Conservation (phyloP, 805 yeast species). For the Candida corydali region DNA sequence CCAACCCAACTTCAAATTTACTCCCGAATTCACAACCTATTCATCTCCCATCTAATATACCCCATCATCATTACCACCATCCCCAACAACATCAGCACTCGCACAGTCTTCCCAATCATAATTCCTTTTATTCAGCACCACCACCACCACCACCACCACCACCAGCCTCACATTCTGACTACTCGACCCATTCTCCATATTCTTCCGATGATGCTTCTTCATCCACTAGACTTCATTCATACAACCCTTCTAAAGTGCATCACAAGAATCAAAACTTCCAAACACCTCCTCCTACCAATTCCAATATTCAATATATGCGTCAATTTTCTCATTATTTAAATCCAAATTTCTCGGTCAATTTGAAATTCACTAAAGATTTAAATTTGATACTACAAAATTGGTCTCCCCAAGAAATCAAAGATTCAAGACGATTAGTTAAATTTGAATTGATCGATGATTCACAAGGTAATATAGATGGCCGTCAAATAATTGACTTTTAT, state of each 20-base stretch:
- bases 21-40: not conserved
- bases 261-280: not conserved
- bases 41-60: not conserved
- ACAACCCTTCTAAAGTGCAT: not conserved
- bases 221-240: not conserved
- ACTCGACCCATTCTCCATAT: not conserved
- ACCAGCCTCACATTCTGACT: not conserved
- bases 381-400: slow-evolving; percentile 40
- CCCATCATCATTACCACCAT: not conserved
- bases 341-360: slow-evolving; percentile 18
- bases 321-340: slow-evolving; percentile 3
- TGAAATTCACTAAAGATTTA: slow-evolving; percentile 27
- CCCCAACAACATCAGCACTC: not conserved
- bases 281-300: not conserved
- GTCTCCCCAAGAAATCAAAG: slow-evolving; percentile 40
- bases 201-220: not conserved
- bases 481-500: slow-evolving; percentile 29
- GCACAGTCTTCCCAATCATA: not conserved
- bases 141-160: not conserved
- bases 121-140: not conserved
- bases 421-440: slow-evolving; percentile 45
- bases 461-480: slow-evolving; percentile 19
- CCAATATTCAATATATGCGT: slow-evolving; percentile 2
- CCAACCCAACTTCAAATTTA: not conserved
- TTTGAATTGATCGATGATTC: slow-evolving; percentile 34